Evolutionary conservation across 2,329 filamentous ascomycete species (phyloP).

Genomic region (Elsinoe ampelina): DNA sequence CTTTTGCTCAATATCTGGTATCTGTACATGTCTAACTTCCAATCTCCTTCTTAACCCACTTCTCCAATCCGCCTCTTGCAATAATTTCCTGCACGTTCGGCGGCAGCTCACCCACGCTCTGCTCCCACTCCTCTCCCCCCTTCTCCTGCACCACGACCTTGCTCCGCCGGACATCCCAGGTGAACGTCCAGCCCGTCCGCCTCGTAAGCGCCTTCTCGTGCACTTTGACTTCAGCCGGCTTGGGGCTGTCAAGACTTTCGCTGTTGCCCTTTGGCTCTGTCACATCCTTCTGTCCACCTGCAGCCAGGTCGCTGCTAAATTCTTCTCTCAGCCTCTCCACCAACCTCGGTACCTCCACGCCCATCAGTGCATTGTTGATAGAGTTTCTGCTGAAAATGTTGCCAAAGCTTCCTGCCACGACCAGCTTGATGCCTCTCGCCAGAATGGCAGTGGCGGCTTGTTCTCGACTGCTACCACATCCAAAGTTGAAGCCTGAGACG

Average conservation of each 20-base stretch:
- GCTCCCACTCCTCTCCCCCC: conserved; percentile 59
- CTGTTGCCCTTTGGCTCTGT: conserved; percentile 44
- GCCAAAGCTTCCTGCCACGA: conserved; percentile 70
- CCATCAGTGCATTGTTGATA: conserved; percentile 71
- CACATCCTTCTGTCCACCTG: conserved; percentile 30
- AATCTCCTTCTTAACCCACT: conserved; percentile 71
- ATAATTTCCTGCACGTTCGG: conserved; percentile 80
- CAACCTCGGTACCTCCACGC: conserved; percentile 59
- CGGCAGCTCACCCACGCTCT: conserved; percentile 75
- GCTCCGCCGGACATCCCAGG: conserved; percentile 69
- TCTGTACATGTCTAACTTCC: conserved; percentile 15
- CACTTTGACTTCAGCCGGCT: conserved; percentile 30
- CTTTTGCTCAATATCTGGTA: background rate
- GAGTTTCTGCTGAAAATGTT: conserved; percentile 74
- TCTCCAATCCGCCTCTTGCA: conserved; percentile 65
- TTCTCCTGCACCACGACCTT: conserved; percentile 62
- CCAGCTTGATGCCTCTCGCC: conserved; percentile 69
- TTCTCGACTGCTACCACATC: conserved; percentile 70
- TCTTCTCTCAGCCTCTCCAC: conserved; percentile 56
- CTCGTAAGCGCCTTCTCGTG: conserved; percentile 53
- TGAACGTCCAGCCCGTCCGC: conserved; percentile 72
- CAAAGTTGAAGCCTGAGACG: conserved; percentile 82
- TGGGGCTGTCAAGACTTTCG: conserved; percentile 43
- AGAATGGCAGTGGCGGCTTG: conserved; percentile 83
- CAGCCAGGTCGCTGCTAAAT: conserved; percentile 34